Conservation (phyloP, 192 early-diverging fungal genomes). For the Coemansia sp. region DNA sequence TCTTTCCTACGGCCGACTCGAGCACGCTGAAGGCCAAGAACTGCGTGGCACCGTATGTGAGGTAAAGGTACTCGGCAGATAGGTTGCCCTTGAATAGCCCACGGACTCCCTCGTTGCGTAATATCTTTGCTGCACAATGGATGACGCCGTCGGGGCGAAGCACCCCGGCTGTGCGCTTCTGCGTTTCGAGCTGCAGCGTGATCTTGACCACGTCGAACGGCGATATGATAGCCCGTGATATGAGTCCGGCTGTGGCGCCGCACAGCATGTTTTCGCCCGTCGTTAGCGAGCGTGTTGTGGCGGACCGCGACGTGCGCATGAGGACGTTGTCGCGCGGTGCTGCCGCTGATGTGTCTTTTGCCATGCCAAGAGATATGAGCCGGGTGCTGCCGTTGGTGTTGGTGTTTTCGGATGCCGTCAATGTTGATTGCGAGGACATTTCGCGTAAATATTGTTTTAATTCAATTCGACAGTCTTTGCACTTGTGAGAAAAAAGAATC, state of each 20-base stretch:
- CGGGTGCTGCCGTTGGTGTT: neutral
- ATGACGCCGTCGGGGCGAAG: slow-evolving; percentile 63
- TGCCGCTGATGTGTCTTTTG: neutral
- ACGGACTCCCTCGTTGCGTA: slow-evolving; percentile 78
- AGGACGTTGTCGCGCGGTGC: slow-evolving; percentile 19
- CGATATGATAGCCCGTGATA: slow-evolving; percentile 76
- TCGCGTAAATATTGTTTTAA: neutral
- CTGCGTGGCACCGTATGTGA: slow-evolving; percentile 87
- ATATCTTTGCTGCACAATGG: slow-evolving; percentile 68
- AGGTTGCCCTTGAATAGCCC: slow-evolving; percentile 94
- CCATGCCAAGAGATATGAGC: neutral
- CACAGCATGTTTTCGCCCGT: slow-evolving; percentile 39
- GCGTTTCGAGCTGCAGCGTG: slow-evolving; percentile 59
- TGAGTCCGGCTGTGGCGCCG: slow-evolving; percentile 50
- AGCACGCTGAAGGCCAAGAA: slow-evolving; percentile 76
- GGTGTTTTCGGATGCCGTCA: neutral
- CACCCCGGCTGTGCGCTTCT: slow-evolving; percentile 12
- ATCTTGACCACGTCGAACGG: slow-evolving; percentile 97
- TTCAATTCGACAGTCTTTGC: neutral
- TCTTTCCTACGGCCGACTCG: slow-evolving; percentile 27
- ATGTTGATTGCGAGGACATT: neutral
- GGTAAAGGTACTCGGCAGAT: slow-evolving; percentile 90
- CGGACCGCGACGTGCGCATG: slow-evolving; percentile 25
- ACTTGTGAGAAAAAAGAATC: neutral
- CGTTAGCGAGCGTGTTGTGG: slow-evolving; percentile 28